Conservation (phyloP, 2,329 filamentous ascomycete genomes). For the Paraconiothyrium sp. region DNA sequence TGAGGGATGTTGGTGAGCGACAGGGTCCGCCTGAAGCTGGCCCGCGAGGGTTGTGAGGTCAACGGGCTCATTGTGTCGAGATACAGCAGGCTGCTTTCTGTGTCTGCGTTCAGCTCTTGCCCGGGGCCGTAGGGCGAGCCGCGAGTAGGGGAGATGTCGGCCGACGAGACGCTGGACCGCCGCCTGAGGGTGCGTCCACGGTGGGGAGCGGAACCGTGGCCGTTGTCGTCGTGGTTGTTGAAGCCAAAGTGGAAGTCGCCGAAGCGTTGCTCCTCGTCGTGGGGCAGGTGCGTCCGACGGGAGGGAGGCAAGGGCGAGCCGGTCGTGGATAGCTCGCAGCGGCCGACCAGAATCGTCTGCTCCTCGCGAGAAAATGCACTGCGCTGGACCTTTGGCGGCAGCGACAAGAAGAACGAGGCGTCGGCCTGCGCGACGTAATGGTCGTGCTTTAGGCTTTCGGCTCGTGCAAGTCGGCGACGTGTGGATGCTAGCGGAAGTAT, state of each 20-base stretch:
- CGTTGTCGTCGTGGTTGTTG: constrained; percentile 10
- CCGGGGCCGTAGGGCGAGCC: constrained; percentile 16
- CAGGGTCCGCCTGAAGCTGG: constrained; percentile 73
- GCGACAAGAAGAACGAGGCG: constrained; percentile 72
- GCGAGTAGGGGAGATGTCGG: constrained; percentile 31
- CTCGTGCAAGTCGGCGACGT: constrained; percentile 46
- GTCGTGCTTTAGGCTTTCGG: constrained; percentile 39
- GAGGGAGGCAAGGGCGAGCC: constrained; percentile 30
- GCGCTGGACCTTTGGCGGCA: constrained; percentile 77
- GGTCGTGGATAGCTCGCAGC: constrained; percentile 50
- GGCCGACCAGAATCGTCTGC: constrained; percentile 67
- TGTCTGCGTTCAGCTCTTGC: constrained; percentile 30
- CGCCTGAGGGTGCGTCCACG: constrained; percentile 30
- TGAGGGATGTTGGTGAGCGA: constrained; percentile 75
- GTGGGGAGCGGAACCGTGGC: constrained; percentile 6
- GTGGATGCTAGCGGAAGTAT: constrained; percentile 28
- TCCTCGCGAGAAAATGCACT: constrained; percentile 78
- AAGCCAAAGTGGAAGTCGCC: constrained; percentile 46
- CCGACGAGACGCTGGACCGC: constrained; percentile 27
- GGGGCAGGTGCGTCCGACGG: constrained; percentile 27
- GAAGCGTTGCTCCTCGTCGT: constrained; percentile 41
- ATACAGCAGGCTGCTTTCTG: constrained; percentile 34
- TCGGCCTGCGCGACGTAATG: constrained; percentile 62
- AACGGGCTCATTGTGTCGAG: constrained; percentile 39
- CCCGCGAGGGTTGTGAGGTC: constrained; percentile 18